Evolutionary conservation across 2,329 filamentous ascomycete genomes (phyloP).

Genomic region (Sclerotinia sclerotiorum): DNA sequence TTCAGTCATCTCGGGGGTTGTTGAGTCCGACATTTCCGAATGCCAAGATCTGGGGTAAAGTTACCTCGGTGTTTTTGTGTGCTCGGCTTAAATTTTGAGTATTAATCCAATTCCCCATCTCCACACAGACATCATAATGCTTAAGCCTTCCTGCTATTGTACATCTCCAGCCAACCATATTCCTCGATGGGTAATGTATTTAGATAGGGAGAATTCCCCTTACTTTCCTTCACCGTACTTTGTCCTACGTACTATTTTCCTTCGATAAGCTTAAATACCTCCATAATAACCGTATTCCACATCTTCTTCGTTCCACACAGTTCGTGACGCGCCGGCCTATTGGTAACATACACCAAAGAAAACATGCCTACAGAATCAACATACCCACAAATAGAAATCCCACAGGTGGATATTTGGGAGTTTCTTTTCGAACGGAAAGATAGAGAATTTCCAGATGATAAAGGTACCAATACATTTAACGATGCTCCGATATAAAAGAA

Average conservation of each 20-base stretch:
- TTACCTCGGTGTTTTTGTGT: constrained; percentile 15
- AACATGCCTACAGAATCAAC: constrained; percentile 37
- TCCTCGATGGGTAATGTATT: background rate
- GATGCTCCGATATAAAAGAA: constrained; percentile 42
- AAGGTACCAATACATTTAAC: constrained; percentile 53
- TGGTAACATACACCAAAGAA: background rate
- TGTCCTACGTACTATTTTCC: background rate
- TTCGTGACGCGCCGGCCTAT: background rate
- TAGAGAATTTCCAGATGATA: constrained; percentile 66
- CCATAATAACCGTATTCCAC: background rate
- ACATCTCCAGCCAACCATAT: constrained; percentile 6
- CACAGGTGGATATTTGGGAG: constrained; percentile 74
- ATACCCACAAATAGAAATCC: constrained; percentile 57
- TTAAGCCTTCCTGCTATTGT: background rate
- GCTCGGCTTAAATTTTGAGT: constrained; percentile 9
- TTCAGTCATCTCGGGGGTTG: no score
- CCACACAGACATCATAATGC: background rate
- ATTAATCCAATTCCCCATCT: background rate
- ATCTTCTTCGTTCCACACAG: background rate
- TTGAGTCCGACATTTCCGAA: background rate
- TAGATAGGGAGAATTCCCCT: background rate
- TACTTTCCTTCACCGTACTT: background rate
- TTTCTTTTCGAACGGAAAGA: constrained; percentile 72
- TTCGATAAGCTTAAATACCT: background rate
- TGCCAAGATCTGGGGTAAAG: constrained; percentile 7